Percentiles rank a stretch among this genome's conserved stretches.
These are phyloP conservation scores for Exophiala xenobiotica DNA, from an alignment of 2,329 filamentous ascomycete genomes.

Conservation along the genomic window DNA sequence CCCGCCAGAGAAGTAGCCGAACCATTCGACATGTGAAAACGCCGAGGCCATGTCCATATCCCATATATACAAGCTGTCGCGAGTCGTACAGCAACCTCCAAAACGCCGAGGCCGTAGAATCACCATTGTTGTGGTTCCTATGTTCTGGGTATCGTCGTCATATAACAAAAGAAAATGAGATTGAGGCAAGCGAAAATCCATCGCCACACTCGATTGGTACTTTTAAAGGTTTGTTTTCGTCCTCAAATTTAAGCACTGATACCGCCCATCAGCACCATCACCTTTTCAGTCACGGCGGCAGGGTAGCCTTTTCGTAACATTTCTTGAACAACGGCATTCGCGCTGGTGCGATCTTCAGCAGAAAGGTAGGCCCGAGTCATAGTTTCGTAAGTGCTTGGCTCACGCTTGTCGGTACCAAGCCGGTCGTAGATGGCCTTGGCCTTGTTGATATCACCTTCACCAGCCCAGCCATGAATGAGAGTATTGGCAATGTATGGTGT, in stretches of 20 bases:
- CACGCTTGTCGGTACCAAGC: conserved; percentile 75
- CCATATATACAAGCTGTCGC: conserved; percentile 8
- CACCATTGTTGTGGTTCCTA: conserved; percentile 11
- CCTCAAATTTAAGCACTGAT: conserved; percentile 7
- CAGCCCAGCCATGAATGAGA: conserved; percentile 93
- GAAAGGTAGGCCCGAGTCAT: conserved; percentile 94
- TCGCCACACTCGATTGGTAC: conserved; percentile 22
- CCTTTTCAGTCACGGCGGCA: conserved; percentile 86
- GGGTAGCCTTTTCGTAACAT: conserved; percentile 91
- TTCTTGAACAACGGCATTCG: conserved; percentile 78
- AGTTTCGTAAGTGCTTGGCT: conserved; percentile 97
- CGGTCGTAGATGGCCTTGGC: conserved; percentile 75
- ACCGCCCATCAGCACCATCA: conserved; percentile 76
- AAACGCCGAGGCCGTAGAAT: conserved; percentile 15
- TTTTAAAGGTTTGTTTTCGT: not conserved
- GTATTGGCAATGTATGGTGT: conserved; percentile 99
- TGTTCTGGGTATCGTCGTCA: conserved; percentile 25
- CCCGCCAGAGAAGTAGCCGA: conserved; percentile 4
- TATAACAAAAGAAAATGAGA: conserved; percentile 17
- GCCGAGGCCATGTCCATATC: conserved; percentile 1
- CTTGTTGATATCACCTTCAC: conserved; percentile 75
- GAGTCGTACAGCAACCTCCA: conserved; percentile 3
- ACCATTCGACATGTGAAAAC: not conserved
- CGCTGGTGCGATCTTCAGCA: conserved; percentile 73
- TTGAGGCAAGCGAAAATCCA: conserved; percentile 22